Evolutionary conservation across 306 rosid species (phyloP).

Genomic region (Pyrus betulifolia): DNA sequence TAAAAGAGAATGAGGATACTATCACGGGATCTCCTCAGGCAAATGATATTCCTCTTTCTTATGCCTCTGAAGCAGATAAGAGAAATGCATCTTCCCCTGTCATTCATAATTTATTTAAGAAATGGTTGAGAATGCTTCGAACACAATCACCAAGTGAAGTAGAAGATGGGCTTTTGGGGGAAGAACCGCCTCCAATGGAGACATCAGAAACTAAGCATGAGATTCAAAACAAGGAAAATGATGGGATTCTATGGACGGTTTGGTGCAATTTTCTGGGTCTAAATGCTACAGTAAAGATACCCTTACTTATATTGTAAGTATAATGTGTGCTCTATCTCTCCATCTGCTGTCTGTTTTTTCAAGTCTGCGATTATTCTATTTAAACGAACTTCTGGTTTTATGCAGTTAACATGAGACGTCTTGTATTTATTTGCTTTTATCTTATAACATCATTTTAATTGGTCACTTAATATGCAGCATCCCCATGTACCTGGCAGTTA

Average conservation of each 20-base stretch:
- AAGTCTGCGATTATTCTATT: background rate
- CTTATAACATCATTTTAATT: conserved; percentile 14
- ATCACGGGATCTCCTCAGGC: conserved; percentile 43
- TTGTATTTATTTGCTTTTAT: background rate
- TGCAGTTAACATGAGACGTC: background rate
- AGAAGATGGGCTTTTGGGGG: conserved; percentile 44
- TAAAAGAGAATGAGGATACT: conserved; percentile 51
- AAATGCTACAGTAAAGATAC: conserved; percentile 63
- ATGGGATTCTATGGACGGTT: conserved; percentile 30
- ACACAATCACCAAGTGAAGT: conserved; percentile 48
- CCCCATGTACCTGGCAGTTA: conserved; percentile 63
- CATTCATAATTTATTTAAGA: conserved; percentile 56
- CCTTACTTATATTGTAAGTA: conserved; percentile 78
- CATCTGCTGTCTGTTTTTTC: background rate
- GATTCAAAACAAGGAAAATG: conserved; percentile 32
- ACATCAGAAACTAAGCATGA: conserved; percentile 29
- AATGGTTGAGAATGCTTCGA: conserved; percentile 60
- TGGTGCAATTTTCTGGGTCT: conserved; percentile 50
- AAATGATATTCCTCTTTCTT: conserved; percentile 48
- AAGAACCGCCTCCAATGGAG: conserved; percentile 34
- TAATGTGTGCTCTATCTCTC: conserved; percentile 7
- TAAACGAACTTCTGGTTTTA: background rate
- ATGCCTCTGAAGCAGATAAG: conserved; percentile 51
- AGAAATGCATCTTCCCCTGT: conserved; percentile 48
- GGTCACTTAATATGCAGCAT: conserved; percentile 48